These are phyloP conservation scores for Macrolepiota albuminosa DNA, from an alignment of 768 basidiomycete genomes.

Conservation along the genomic window DNA sequence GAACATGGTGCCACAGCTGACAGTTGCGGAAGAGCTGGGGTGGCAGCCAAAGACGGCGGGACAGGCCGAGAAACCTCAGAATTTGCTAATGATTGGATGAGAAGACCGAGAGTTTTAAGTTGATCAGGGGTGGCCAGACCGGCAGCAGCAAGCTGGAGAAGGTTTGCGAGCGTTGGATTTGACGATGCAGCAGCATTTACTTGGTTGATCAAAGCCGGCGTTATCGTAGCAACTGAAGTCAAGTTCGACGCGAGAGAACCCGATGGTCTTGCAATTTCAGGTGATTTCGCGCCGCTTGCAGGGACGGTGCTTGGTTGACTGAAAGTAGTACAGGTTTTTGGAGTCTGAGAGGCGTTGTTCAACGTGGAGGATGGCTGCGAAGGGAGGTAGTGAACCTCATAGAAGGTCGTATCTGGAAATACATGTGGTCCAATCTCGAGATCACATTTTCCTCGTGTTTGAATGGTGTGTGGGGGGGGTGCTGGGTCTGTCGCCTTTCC, in stretches of 20 bases:
- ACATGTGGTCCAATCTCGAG: conserved; percentile 73
- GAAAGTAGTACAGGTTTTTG: conserved; percentile 20
- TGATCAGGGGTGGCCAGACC: conserved; percentile 61
- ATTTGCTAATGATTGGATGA: conserved; percentile 63
- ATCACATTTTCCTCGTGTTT: conserved; percentile 62
- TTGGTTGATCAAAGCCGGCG: conserved; percentile 53
- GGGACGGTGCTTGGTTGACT: conserved; percentile 3
- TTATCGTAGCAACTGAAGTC: conserved; percentile 41
- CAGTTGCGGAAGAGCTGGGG: conserved; percentile 5
- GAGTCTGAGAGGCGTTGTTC: conserved; percentile 19
- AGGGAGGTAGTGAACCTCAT: conserved; percentile 67
- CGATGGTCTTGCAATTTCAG: conserved; percentile 15
- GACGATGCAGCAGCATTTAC: conserved; percentile 63
- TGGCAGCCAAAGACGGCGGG: conserved; percentile 7
- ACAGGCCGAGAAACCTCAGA: conserved; percentile 17
- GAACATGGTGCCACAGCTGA: conserved; percentile 11
- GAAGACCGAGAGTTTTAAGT: conserved; percentile 60
- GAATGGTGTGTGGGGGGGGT: conserved; percentile 64
- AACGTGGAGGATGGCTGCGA: conserved; percentile 17
- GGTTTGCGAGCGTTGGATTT: conserved; percentile 63
- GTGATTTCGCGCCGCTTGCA: background rate
- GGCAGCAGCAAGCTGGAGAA: conserved; percentile 60
- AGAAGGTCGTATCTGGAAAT: conserved; percentile 64
- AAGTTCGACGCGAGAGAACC: conserved; percentile 43
- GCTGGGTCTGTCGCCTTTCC: conserved; percentile 46